Evolutionary conservation across 176 grass and related monocot species (phyloP).

Genomic region (Oryza brachyantha): DNA sequence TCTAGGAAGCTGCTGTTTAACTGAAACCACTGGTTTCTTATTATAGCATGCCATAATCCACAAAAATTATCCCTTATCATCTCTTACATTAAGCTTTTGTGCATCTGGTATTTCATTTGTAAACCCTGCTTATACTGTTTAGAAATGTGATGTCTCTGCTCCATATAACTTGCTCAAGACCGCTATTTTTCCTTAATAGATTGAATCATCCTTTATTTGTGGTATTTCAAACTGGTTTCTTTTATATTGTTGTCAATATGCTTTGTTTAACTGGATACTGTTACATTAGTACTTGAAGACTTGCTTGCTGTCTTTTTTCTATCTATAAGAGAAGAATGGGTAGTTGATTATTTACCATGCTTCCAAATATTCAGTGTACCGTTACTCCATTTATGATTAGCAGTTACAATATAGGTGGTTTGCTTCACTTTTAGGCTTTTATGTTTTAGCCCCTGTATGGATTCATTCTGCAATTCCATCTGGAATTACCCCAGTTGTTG

Average conservation of each 20-base stretch:
- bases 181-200: not conserved
- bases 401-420: not conserved
- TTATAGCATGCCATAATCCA: not conserved
- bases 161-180: not conserved
- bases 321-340: not conserved
- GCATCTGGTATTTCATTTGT: not conserved
- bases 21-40: constrained; percentile 1
- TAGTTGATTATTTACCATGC: not conserved
- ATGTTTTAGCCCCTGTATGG: not conserved
- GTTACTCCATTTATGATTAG: not conserved
- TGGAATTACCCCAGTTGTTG: not conserved
- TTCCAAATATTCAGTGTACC: not conserved
- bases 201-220: not conserved
- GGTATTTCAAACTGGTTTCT: no score
- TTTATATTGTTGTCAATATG: no score
- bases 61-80: not conserved
- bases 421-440: no score
- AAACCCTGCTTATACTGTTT: not conserved
- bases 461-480: not conserved
- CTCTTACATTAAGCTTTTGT: not conserved
- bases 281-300: not conserved
- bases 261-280: not conserved
- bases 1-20: not conserved
- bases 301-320: not conserved
- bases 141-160: not conserved